phyloP scores from a whole-genome alignment of 495 filamentous ascomycete genomes.

The Glonium stellatum region DNA sequence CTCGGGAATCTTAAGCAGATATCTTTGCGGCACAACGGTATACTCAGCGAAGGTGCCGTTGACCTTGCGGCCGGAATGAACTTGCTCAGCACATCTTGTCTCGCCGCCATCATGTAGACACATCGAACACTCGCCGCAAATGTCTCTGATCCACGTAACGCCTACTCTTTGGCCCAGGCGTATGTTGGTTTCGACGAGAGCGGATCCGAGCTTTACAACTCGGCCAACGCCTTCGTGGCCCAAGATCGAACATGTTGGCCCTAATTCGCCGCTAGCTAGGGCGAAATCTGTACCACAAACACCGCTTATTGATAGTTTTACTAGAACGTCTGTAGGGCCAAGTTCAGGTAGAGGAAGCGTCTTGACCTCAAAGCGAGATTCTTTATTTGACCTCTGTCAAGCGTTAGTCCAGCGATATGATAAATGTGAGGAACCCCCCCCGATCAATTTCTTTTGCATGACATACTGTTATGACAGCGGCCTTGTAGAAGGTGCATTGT shows the following conservation, averaged over 20 bases:
- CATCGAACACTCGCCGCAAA: slow-evolving; percentile 32
- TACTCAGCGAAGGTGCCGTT: slow-evolving; percentile 33
- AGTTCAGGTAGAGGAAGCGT: slow-evolving; percentile 6
- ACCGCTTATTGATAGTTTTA: slow-evolving; percentile 13
- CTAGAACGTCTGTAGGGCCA: slow-evolving; percentile 11
- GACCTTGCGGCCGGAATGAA: slow-evolving; percentile 25
- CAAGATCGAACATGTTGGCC: slow-evolving; percentile 24
- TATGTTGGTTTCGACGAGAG: slow-evolving; percentile 22
- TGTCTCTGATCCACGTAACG: slow-evolving; percentile 28
- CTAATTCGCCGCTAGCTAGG: slow-evolving; percentile 20
- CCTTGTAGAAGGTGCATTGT: no score
- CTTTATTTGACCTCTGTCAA: no score
- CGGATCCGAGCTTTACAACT: slow-evolving; percentile 29
- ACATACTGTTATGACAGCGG: no score
- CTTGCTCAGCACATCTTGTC: slow-evolving; percentile 29
- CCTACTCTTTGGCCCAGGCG: slow-evolving; percentile 31
- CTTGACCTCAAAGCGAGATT: slow-evolving; percentile 9
- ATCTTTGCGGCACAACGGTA: slow-evolving; percentile 23
- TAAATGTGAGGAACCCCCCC: no score
- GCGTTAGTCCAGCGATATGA: no score
- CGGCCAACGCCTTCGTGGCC: slow-evolving; percentile 36
- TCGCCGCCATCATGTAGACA: slow-evolving; percentile 31
- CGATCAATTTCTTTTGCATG: no score
- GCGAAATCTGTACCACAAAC: slow-evolving; percentile 31
- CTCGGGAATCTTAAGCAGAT: slow-evolving; percentile 29